phyloP scores from a whole-genome alignment of 768 basidiomycete species.

The Auriculariales sp. region DNA sequence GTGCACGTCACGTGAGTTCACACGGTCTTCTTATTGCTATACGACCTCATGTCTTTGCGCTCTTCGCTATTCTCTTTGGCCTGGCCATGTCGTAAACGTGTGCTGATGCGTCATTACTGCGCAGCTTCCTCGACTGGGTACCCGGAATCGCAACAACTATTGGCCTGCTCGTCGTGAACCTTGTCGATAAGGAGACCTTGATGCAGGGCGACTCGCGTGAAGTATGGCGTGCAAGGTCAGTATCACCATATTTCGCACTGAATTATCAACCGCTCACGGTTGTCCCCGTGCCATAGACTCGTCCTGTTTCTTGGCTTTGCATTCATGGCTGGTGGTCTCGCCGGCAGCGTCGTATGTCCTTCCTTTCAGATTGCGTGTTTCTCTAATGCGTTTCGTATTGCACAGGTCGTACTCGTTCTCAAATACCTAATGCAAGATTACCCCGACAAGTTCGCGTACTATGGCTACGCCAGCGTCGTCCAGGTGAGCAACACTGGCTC shows the following conservation, averaged over 20 bases:
- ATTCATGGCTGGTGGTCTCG: constrained; percentile 91
- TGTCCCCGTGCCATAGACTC: constrained; percentile 83
- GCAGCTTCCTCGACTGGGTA: constrained; percentile 99
- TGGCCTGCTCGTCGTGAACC: constrained; percentile 82
- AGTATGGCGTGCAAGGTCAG: constrained; percentile 9
- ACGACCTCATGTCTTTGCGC: too few relatives aligned
- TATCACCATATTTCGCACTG: too few relatives aligned
- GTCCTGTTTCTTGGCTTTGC: constrained; percentile 93
- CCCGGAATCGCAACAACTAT: constrained; percentile 86
- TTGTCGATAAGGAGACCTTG: constrained; percentile 89
- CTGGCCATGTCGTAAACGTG: too few relatives aligned
- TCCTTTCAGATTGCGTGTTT: not conserved
- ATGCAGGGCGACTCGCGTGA: constrained; percentile 67
- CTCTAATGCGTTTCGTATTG: not conserved
- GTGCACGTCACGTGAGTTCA: constrained; percentile 73
- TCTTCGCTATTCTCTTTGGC: too few relatives aligned
- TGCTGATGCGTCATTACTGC: too few relatives aligned
- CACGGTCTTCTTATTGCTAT: too few relatives aligned
- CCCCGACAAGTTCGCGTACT: constrained; percentile 66
- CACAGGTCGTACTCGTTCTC: constrained; percentile 72
- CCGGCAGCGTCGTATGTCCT: constrained; percentile 82
- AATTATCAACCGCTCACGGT: constrained; percentile 41
- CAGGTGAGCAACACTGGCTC: too few relatives aligned
- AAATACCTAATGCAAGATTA: constrained; percentile 75
- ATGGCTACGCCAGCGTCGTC: constrained; percentile 90